phyloP scores from a whole-genome alignment of 805 yeast species.

The Zygosaccharomyces rouxii region DNA sequence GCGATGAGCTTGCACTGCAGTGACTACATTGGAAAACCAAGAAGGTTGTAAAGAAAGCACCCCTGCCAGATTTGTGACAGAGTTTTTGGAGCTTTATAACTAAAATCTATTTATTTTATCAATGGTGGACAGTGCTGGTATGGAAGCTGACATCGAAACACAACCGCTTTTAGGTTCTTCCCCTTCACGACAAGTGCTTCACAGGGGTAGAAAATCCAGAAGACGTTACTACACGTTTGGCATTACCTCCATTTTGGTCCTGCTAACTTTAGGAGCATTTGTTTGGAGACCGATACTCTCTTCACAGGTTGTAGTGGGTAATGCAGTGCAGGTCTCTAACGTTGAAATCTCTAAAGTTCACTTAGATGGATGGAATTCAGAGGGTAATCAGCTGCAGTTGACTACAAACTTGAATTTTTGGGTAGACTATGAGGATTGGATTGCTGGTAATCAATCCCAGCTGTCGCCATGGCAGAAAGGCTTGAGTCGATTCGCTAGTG shows the following conservation, averaged over 20 bases:
- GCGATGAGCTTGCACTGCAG: background rate
- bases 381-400: slow-evolving; percentile 22
- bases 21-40: background rate
- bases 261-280: background rate
- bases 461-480: slow-evolving; percentile 12
- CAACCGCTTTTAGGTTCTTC: slow-evolving; percentile 16
- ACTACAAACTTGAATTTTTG: slow-evolving; percentile 13
- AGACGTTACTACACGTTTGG: background rate
- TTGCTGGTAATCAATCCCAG: slow-evolving; percentile 4
- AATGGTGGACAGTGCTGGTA: background rate
- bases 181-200: background rate
- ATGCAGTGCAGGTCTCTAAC: slow-evolving; percentile 20
- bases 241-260: background rate
- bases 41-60: background rate
- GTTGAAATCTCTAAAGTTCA: slow-evolving; percentile 20
- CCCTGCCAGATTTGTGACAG: background rate
- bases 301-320: slow-evolving; percentile 17
- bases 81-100: background rate
- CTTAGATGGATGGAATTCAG: slow-evolving; percentile 33
- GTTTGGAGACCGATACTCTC: slow-evolving; percentile 12
- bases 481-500: slow-evolving; percentile 16
- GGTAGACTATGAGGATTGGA: slow-evolving; percentile 22
- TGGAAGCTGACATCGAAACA: slow-evolving; percentile 18
- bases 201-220: background rate
- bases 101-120: background rate